phyloP scores from a whole-genome alignment of 2,329 filamentous ascomycete species.

The Aspergillus puulaauensis region DNA sequence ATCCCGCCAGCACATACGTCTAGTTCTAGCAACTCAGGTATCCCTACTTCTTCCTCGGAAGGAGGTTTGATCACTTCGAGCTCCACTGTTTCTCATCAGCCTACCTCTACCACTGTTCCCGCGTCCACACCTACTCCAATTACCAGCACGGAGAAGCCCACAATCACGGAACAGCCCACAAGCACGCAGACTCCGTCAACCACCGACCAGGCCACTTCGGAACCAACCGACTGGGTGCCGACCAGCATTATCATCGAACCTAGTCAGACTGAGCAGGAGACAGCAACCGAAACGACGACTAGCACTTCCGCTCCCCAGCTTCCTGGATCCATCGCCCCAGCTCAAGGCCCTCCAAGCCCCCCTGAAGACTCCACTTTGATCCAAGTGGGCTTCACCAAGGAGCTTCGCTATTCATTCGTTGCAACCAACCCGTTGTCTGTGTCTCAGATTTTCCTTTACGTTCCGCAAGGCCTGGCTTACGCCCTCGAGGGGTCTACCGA shows the following conservation, averaged over 20 bases:
- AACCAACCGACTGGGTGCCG: conserved; percentile 23
- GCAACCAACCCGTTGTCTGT: conserved; percentile 69
- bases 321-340: conserved; percentile 74
- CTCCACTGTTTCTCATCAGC: background rate
- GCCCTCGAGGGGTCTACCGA: conserved; percentile 51
- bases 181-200: conserved; percentile 22
- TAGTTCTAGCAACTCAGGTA: background rate
- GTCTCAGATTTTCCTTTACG: conserved; percentile 77
- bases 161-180: conserved; percentile 16
- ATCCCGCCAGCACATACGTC: conserved; percentile 15
- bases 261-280: conserved; percentile 26
- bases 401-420: conserved; percentile 83
- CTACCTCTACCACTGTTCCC: conserved; percentile 13
- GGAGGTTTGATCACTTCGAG: background rate
- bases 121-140: conserved; percentile 12
- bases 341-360: conserved; percentile 54
- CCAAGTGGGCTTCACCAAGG: conserved; percentile 79
- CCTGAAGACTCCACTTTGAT: conserved; percentile 70
- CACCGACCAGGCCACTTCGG: conserved; percentile 16
- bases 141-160: conserved; percentile 19
- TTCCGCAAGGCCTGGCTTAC: conserved; percentile 70
- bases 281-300: conserved; percentile 33
- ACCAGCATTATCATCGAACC: conserved; percentile 30
- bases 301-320: conserved; percentile 60
- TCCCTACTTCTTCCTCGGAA: conserved; percentile 8